Percentiles rank a stretch among this genome's conserved stretches.
Conservation (phyloP, 345 rosid species). For the Eucalyptus paniculata region DNA sequence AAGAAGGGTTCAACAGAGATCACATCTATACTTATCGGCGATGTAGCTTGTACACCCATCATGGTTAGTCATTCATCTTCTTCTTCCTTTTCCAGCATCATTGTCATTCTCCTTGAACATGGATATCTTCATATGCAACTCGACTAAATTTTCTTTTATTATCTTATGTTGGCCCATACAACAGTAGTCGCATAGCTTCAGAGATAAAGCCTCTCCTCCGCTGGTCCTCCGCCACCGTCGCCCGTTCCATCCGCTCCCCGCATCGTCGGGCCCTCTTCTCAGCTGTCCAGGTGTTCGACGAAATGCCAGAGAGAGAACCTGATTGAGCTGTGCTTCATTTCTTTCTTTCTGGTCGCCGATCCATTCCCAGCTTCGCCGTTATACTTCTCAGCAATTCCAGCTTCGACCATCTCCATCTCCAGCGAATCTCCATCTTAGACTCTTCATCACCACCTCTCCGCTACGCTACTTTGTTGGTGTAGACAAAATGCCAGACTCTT, state of each 20-base stretch:
- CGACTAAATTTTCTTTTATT: background rate
- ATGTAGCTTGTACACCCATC: background rate
- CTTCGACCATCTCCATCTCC: background rate
- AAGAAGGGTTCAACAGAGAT: background rate
- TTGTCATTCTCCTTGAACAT: background rate
- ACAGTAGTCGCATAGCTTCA: background rate
- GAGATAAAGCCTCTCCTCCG: background rate
- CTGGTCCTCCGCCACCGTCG: background rate
- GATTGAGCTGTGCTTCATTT: background rate
- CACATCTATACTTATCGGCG: background rate
- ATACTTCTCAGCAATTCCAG: background rate
- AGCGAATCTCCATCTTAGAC: background rate
- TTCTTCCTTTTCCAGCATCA: background rate
- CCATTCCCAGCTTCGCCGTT: background rate
- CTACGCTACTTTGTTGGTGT: background rate
- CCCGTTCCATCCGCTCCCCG: background rate
- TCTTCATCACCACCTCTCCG: background rate
- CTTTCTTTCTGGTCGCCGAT: background rate
- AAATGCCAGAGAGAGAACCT: accelerated
- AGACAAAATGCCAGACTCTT: background rate
- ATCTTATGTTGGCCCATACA: background rate
- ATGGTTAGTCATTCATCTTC: background rate
- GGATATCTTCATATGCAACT: background rate
- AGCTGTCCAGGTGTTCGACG: background rate
- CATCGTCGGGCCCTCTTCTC: background rate